Conservation (phyloP, 2,329 filamentous ascomycete species). For the Alternaria rosae region DNA sequence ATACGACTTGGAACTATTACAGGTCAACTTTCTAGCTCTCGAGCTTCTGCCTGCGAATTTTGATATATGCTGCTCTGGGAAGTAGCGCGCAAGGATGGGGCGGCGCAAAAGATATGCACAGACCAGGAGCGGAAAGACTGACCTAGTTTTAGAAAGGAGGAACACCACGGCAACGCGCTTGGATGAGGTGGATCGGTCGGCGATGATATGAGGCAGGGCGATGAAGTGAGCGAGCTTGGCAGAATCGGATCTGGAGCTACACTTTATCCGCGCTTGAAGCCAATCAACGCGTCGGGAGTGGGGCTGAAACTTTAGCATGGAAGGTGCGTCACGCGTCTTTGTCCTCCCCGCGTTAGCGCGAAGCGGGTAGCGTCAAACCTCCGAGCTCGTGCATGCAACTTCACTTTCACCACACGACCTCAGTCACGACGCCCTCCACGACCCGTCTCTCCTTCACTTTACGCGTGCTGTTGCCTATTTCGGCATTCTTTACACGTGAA, state of each 20-base stretch:
- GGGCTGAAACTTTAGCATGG: slow-evolving; percentile 11
- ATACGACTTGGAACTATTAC: slow-evolving; percentile 5
- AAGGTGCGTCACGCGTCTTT: slow-evolving; percentile 31
- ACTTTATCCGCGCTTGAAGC: slow-evolving; percentile 30
- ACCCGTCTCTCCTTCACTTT: slow-evolving; percentile 19
- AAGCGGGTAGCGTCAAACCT: slow-evolving; percentile 24
- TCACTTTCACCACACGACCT: slow-evolving; percentile 20
- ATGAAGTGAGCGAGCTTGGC: slow-evolving; percentile 33
- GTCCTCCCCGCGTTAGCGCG: slow-evolving; percentile 22
- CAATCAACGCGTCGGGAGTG: slow-evolving; percentile 32
- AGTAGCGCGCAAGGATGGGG: slow-evolving; percentile 18
- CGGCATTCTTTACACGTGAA: background rate
- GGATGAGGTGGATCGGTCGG: slow-evolving; percentile 34
- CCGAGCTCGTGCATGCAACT: slow-evolving; percentile 32
- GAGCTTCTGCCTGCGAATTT: slow-evolving; percentile 31
- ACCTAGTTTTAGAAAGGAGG: slow-evolving; percentile 27
- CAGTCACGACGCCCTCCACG: slow-evolving; percentile 16
- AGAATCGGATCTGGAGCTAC: slow-evolving; percentile 14
- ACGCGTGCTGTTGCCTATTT: slow-evolving; percentile 27
- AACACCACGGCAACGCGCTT: slow-evolving; percentile 41
- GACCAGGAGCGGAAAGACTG: slow-evolving; percentile 26
- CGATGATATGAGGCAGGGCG: slow-evolving; percentile 30
- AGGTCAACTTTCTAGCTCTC: slow-evolving; percentile 31
- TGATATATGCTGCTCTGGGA: slow-evolving; percentile 14
- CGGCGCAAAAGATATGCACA: slow-evolving; percentile 29